Conservation (phyloP, 2,329 filamentous ascomycete genomes). For the Hypoxylon sp. region DNA sequence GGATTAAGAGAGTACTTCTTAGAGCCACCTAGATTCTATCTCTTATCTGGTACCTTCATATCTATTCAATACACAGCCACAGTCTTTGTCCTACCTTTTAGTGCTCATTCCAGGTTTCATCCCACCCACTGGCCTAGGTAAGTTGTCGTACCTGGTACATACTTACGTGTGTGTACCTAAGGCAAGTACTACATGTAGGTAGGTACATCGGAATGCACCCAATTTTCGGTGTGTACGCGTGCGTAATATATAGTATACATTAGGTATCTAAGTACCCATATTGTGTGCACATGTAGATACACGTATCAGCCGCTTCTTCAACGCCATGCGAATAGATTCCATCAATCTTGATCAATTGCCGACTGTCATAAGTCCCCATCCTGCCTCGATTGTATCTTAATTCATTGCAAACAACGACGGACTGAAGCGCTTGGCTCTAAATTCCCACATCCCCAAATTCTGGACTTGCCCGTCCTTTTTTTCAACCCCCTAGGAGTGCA, state of each 20-base stretch:
- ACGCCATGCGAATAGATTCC: neutral
- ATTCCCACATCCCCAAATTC: neutral
- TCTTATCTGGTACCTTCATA: constrained; percentile 20
- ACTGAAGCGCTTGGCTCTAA: neutral
- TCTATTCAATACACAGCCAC: constrained; percentile 32
- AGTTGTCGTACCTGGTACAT: too few species aligned
- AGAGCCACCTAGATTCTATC: neutral
- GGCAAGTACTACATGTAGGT: too few species aligned
- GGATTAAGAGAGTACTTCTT: constrained; percentile 24
- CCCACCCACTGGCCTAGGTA: constrained; percentile 2
- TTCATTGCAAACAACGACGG: neutral
- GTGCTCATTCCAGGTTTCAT: constrained; percentile 3
- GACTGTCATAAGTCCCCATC: neutral
- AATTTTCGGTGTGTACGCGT: neutral
- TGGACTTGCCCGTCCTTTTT: neutral
- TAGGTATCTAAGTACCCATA: neutral
- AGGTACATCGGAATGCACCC: too few species aligned
- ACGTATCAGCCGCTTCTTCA: neutral
- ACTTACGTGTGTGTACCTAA: too few species aligned
- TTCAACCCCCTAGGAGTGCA: neutral
- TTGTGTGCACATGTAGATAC: neutral
- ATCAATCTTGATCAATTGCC: neutral
- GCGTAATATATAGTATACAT: neutral
- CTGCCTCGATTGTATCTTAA: neutral
- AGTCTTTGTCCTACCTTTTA: constrained; percentile 27